Evolutionary conservation across 2,329 filamentous ascomycete genomes (phyloP).

Genomic region (Cylindrodendrum hubeiense): DNA sequence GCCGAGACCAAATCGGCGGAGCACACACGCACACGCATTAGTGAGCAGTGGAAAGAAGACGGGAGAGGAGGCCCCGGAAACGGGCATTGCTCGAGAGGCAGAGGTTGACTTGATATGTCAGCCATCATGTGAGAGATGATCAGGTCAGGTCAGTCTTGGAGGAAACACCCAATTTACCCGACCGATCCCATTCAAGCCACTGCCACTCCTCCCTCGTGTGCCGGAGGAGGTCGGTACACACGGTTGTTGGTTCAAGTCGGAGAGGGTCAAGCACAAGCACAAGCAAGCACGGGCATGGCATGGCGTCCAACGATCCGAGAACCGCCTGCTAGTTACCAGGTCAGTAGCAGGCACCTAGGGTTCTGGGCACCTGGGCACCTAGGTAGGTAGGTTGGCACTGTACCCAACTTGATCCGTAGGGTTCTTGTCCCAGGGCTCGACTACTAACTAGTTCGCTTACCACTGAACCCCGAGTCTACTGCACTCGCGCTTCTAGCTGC

Average conservation of each 20-base stretch:
- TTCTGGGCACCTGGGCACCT: too few relatives aligned
- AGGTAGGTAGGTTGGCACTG: too few relatives aligned
- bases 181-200: background rate
- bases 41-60: background rate
- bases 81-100: too few relatives aligned
- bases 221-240: background rate
- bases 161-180: background rate
- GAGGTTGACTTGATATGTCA: background rate
- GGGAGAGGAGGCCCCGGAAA: background rate
- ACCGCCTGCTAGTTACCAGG: too few relatives aligned
- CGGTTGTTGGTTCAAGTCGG: too few relatives aligned
- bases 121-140: background rate
- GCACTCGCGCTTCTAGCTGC: constrained; percentile 17
- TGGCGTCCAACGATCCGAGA: background rate
- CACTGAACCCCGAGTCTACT: constrained; percentile 10
- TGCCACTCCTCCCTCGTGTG: background rate
- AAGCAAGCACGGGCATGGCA: too few relatives aligned
- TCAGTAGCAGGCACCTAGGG: too few relatives aligned
- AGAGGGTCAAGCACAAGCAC: background rate
- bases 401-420: too few relatives aligned
- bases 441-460: constrained; percentile 3
- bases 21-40: background rate
- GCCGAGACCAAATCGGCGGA: constrained; percentile 14
- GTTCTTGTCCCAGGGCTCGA: constrained; percentile 1
- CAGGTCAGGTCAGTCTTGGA: background rate